Percentiles rank a stretch among this genome's conserved stretches.
Conservation (phyloP, 441 rosid genomes). For the Geranium incanum region DNA sequence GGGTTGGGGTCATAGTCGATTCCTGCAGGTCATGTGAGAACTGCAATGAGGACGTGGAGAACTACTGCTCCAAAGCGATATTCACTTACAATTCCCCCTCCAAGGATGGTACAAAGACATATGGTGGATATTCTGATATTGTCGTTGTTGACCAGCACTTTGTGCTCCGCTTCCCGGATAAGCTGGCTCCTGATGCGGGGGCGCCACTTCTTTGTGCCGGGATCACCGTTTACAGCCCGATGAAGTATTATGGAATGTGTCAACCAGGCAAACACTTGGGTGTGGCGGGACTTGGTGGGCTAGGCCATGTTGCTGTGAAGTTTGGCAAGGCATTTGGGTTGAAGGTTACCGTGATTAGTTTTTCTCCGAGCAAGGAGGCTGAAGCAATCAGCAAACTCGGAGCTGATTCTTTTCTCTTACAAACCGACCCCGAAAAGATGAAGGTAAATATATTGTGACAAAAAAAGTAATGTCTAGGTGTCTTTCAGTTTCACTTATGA, state of each 20-base stretch:
- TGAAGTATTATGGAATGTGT: conserved; percentile 37
- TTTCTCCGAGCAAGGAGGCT: conserved; percentile 38
- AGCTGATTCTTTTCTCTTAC: conserved; percentile 39
- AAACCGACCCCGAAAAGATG: conserved; percentile 32
- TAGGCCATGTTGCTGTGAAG: conserved; percentile 51
- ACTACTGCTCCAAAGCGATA: conserved; percentile 36
- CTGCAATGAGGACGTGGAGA: conserved; percentile 40
- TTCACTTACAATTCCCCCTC: conserved; percentile 29
- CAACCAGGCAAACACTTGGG: conserved; percentile 50
- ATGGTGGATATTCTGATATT: conserved; percentile 43
- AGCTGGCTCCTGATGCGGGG: conserved; percentile 31
- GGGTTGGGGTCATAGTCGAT: conserved; percentile 30
- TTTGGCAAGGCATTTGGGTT: conserved; percentile 49
- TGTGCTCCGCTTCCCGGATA: conserved; percentile 37
- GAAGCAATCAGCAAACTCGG: conserved; percentile 43
- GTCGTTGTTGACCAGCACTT: conserved; percentile 43
- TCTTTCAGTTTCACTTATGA: not conserved
- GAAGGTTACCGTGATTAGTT: conserved; percentile 51
- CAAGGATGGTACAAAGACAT: conserved; percentile 35
- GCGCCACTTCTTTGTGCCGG: conserved; percentile 60
- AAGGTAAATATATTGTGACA: conserved; percentile 22
- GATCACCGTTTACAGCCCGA: conserved; percentile 46
- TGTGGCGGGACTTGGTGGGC: conserved; percentile 50
- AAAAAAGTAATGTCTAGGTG: too few relatives aligned
- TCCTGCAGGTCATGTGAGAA: conserved; percentile 27